Conservation (phyloP, 202 grass and related monocot species). For the Dendrocalamus latiflorus region DNA sequence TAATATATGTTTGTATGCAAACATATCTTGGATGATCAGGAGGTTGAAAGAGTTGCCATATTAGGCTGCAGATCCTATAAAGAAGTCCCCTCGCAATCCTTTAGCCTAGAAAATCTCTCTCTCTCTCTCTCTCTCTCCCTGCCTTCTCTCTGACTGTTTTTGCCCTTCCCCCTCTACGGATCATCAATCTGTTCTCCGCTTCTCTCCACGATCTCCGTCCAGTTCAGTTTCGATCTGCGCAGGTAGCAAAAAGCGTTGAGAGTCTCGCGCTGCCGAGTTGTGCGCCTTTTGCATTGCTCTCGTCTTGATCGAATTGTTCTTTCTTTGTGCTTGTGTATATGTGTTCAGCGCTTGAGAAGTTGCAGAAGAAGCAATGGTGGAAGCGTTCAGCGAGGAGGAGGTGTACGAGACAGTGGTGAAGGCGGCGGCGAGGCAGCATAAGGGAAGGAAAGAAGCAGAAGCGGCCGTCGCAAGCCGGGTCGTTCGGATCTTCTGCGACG, state of each 20-base stretch:
- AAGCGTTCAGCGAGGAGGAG: not conserved
- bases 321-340: not conserved
- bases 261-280: no score
- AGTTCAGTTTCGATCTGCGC: no score
- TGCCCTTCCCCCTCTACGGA: no score
- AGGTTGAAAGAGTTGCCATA: not conserved
- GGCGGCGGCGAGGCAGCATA: not conserved
- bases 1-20: not conserved
- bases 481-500: conserved; percentile 17
- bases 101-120: not conserved
- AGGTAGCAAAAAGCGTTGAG: no score
- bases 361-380: not conserved
- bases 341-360: not conserved
- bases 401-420: not conserved
- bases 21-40: not conserved
- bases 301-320: not conserved
- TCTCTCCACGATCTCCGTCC: not conserved
- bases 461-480: not conserved
- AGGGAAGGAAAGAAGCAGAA: not conserved
- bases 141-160: not conserved
- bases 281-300: not conserved
- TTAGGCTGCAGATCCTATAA: conserved; percentile 5
- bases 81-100: not conserved
- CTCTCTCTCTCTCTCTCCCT: not conserved
- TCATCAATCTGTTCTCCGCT: no score